Evolutionary conservation across 1,284 basidiomycete genomes (phyloP), one percentile per base, ranked within the genome.

Genomic region (Malassezia dermatis): DNA sequence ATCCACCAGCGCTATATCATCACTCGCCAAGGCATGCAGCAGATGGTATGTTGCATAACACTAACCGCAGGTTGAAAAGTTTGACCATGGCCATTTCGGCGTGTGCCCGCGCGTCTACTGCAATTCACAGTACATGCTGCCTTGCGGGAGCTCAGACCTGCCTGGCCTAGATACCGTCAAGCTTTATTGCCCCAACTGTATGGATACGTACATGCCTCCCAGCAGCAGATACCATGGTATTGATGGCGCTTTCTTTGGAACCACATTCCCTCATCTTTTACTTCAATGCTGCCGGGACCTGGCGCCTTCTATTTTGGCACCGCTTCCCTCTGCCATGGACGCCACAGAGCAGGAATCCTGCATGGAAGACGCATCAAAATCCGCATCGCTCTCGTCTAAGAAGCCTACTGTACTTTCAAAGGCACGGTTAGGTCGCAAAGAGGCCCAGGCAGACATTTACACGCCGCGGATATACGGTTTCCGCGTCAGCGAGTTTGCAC

Each of bases 121-220:
- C 76, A 81, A 87, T 61, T 83, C 84, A 12, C 85, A 83, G 66
- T 86, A 88, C 56, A 88, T 98, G 40, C 84, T 98, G 8, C 94
- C 94, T 0, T 94, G 90, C 71, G 94, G 94, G 47, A 82, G 93
- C 53, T 89, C 89, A 31, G 94, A 99, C 78, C 80, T 94, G 60
- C 93, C 94, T 13, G 93, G 93, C n/a, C 80, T 93, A 48, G 94
- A 98, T 75, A 98, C 91, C 0, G 94, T 99, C 71, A 98, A 98
- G 77, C 81, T 99, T 47, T 98, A 86, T 77, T 99, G 94, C 76
- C 89, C 94, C 8, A 96, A 94, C 75, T 99, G 94, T 77, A 86
- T 93, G 65, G 94, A 99, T 74, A 88, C 94, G 64, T 99, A 95
- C 76, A 82, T 84, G 1, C 94, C 94, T 2, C 91, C 93, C 4